A percentile compares a stretch with the other conserved stretches of the same genome.
Evolutionary conservation across 2,329 filamentous ascomycete genomes (phyloP).

Genomic region (Hypoxylon rubiginosum): DNA sequence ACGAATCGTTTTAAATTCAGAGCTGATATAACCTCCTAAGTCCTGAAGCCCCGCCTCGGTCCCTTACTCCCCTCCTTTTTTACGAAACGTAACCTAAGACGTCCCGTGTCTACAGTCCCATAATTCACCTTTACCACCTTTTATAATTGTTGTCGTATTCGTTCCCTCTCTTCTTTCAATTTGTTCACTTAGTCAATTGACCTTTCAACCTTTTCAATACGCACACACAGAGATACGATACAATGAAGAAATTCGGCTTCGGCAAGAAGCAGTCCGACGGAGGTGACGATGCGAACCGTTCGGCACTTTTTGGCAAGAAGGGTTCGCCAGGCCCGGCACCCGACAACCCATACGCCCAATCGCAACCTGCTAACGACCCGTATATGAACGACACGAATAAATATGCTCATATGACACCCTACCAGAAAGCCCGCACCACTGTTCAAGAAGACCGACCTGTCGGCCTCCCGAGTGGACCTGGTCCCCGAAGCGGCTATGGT

Average conservation of each 20-base stretch:
- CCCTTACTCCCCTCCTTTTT: slow-evolving; percentile 39
- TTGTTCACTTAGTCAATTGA: slow-evolving; percentile 25
- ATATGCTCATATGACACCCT: slow-evolving; percentile 57
- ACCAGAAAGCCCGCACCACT: slow-evolving; percentile 59
- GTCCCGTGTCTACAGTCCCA: slow-evolving; percentile 37
- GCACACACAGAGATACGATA: slow-evolving; percentile 43
- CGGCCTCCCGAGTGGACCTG: slow-evolving; percentile 57
- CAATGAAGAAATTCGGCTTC: slow-evolving; percentile 73
- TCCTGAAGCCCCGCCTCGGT: too few relatives aligned
- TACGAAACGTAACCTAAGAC: slow-evolving; percentile 49
- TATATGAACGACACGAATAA: slow-evolving; percentile 66
- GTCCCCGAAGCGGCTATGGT: slow-evolving; percentile 49
- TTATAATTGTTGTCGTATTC: slow-evolving; percentile 29
- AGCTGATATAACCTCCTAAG: slow-evolving; percentile 8
- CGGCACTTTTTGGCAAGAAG: slow-evolving; percentile 69
- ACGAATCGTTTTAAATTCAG: slow-evolving; percentile 35
- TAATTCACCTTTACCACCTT: slow-evolving; percentile 27
- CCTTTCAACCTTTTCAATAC: slow-evolving; percentile 5
- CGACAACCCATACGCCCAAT: slow-evolving; percentile 72
- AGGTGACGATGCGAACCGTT: slow-evolving; percentile 62
- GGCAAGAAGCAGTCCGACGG: slow-evolving; percentile 67
- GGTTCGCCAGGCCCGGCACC: slow-evolving; percentile 59
- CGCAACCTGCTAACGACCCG: slow-evolving; percentile 61
- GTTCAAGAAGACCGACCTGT: slow-evolving; percentile 51
- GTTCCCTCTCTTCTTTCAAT: slow-evolving; percentile 11